Conservation (phyloP, 2,329 filamentous ascomycete genomes). For the Esteya vermicola region DNA sequence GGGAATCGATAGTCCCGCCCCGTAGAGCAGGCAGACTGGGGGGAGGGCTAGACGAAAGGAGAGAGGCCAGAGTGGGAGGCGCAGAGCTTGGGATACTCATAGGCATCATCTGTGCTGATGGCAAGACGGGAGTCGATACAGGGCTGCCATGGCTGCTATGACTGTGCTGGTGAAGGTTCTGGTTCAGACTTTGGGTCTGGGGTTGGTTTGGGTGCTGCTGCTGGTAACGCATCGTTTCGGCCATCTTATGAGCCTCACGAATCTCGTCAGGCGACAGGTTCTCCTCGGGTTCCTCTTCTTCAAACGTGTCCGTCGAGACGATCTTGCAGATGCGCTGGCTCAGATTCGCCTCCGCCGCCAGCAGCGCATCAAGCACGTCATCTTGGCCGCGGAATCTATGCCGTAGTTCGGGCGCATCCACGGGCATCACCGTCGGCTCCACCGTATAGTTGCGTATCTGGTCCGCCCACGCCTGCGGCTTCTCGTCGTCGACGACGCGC, state of each 20-base stretch:
- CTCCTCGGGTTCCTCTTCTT: conserved; percentile 50
- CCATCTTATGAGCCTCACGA: conserved; percentile 32
- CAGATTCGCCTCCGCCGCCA: conserved; percentile 11
- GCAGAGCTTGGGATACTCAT: too few relatives aligned
- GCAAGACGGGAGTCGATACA: too few relatives aligned
- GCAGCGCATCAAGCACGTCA: conserved; percentile 36
- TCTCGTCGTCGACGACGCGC: conserved; percentile 73
- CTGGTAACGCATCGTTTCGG: conserved; percentile 11
- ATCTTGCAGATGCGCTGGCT: conserved; percentile 40
- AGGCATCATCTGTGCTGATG: too few relatives aligned
- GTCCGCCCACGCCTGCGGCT: conserved; percentile 51
- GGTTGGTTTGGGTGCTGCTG: too few relatives aligned
- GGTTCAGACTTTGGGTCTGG: too few relatives aligned
- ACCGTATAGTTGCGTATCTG: conserved; percentile 45
- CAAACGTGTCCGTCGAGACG: conserved; percentile 57
- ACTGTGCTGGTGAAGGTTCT: too few relatives aligned
- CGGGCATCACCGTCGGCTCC: conserved; percentile 34
- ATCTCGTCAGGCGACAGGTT: conserved; percentile 46
- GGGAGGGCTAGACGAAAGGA: not conserved
- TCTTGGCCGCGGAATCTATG: conserved; percentile 49
- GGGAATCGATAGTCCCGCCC: too few relatives aligned
- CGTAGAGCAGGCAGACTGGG: too few relatives aligned
- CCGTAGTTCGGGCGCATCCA: conserved; percentile 31
- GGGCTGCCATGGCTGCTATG: too few relatives aligned
- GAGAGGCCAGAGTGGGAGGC: not conserved